phyloP scores from a whole-genome alignment of 108 stramenopile species.

The Nannochloropsis salina region DNA sequence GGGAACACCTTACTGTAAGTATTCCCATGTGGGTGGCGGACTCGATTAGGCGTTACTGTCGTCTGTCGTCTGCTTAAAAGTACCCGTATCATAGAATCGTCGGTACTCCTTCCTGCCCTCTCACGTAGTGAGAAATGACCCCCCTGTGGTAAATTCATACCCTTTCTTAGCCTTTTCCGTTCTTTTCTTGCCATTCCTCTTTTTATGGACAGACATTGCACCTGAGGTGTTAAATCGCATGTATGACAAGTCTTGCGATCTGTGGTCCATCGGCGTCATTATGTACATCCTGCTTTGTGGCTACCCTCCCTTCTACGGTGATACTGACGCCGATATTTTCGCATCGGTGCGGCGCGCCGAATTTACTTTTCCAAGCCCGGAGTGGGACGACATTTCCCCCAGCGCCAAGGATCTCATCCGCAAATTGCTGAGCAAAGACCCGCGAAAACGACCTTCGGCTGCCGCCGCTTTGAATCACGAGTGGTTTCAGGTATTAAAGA shows the following conservation, averaged over 20 bases:
- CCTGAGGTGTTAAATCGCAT: conserved; percentile 32
- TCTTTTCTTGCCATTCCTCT: no score
- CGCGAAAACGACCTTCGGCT: conserved; percentile 37
- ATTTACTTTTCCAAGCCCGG: conserved; percentile 46
- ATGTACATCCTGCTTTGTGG: conserved; percentile 92
- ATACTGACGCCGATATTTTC: conserved; percentile 64
- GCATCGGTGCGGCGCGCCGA: conserved; percentile 36
- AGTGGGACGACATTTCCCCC: conserved; percentile 45
- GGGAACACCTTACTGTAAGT: conserved; percentile 50
- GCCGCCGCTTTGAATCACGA: background rate
- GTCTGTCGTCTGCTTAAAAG: no score
- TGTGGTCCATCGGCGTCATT: conserved; percentile 90
- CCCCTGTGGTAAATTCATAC: background rate
- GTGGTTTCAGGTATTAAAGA: background rate
- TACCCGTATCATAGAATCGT: no score
- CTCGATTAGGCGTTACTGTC: no score
- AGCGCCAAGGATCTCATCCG: conserved; percentile 44
- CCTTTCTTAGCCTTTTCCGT: background rate
- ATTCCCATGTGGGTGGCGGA: background rate
- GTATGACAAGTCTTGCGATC: conserved; percentile 59
- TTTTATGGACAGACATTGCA: conserved; percentile 32
- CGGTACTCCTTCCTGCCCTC: no score
- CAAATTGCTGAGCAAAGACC: conserved; percentile 44
- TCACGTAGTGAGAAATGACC: no score
- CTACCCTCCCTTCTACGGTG: conserved; percentile 94